Percentiles rank a stretch among this genome's conserved stretches.
phyloP scores from a whole-genome alignment of 495 filamentous ascomycete species.

The Penicillium cataractarum region DNA sequence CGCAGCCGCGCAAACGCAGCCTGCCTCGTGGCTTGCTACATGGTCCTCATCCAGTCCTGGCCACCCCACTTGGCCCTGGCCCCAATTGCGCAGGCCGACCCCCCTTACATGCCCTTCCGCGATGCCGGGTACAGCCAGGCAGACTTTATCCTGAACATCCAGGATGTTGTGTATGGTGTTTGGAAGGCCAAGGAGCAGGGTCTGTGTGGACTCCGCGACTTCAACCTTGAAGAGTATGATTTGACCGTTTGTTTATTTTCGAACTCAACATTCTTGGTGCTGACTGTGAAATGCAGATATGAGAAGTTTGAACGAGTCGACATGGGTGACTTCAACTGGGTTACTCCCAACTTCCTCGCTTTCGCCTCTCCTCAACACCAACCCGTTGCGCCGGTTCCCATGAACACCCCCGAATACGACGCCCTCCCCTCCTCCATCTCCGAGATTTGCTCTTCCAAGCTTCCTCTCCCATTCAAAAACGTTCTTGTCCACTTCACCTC shows the following conservation, averaged over 20 bases:
- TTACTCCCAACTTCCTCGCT: conserved; percentile 91
- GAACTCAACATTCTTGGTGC: neutral
- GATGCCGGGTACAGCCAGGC: conserved; percentile 99
- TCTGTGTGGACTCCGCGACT: conserved; percentile 83
- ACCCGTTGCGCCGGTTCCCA: conserved; percentile 69
- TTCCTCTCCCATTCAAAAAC: conserved; percentile 90
- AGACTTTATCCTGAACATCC: conserved; percentile 90
- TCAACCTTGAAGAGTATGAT: conserved; percentile 87
- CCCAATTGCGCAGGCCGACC: conserved; percentile 92
- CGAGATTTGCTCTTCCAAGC: conserved; percentile 62
- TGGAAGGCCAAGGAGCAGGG: conserved; percentile 98
- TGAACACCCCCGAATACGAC: conserved; percentile 70
- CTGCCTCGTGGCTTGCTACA: conserved; percentile 93
- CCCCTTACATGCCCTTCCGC: conserved; percentile 96
- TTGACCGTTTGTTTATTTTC: neutral
- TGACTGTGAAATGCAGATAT: conserved; percentile 58
- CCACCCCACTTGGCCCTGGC: conserved; percentile 97
- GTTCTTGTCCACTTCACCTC: conserved; percentile 86
- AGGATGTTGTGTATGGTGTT: conserved; percentile 97
- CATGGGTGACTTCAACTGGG: conserved; percentile 99
- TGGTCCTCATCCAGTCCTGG: conserved; percentile 98
- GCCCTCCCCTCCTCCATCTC: conserved; percentile 69
- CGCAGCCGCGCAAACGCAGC: conserved; percentile 96
- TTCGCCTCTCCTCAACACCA: conserved; percentile 92
- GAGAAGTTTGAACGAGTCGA: conserved; percentile 95